Percentiles rank a stretch among this genome's conserved stretches.
Conservation (phyloP, 225 moss, liverwort and hornwort genomes). For the Ulota crispa region DNA sequence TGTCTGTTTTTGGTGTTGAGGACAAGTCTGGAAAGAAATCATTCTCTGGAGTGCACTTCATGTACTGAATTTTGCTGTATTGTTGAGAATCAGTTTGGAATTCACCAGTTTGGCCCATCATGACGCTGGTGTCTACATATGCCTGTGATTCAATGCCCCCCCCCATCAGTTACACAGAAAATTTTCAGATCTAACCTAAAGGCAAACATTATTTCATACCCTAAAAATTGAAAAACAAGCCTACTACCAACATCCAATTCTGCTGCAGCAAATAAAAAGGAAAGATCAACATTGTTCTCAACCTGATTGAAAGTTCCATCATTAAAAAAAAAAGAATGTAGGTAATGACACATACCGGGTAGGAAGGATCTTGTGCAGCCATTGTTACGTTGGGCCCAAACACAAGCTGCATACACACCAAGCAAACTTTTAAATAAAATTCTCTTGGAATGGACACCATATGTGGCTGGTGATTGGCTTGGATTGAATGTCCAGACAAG, state of each 20-base stretch:
- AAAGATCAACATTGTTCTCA: constrained; percentile 9
- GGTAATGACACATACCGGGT: constrained; percentile 55
- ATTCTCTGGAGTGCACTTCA: constrained; percentile 93
- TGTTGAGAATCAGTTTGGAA: constrained; percentile 73
- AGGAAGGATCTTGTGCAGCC: constrained; percentile 97
- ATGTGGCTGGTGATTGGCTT: background rate
- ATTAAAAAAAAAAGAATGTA: constrained; percentile 11
- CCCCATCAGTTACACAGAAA: background rate
- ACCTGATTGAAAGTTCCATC: background rate
- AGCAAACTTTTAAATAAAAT: background rate
- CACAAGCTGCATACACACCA: constrained; percentile 61
- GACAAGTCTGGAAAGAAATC: constrained; percentile 89
- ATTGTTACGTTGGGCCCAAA: constrained; percentile 87
- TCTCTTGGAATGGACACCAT: background rate
- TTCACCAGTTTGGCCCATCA: constrained; percentile 97
- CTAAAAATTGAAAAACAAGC: background rate
- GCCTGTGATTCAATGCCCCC: constrained; percentile 44
- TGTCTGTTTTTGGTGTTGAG: constrained; percentile 65
- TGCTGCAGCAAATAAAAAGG: background rate
- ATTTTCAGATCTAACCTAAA: background rate
- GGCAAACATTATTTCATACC: background rate
- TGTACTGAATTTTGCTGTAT: constrained; percentile 82
- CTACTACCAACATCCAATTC: background rate
- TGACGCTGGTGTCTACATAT: constrained; percentile 95
- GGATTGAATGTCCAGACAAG: background rate